Base-by-base conservation (phyloP, 176 grass and related monocot species). In the Oryza glumipatula region DNA sequence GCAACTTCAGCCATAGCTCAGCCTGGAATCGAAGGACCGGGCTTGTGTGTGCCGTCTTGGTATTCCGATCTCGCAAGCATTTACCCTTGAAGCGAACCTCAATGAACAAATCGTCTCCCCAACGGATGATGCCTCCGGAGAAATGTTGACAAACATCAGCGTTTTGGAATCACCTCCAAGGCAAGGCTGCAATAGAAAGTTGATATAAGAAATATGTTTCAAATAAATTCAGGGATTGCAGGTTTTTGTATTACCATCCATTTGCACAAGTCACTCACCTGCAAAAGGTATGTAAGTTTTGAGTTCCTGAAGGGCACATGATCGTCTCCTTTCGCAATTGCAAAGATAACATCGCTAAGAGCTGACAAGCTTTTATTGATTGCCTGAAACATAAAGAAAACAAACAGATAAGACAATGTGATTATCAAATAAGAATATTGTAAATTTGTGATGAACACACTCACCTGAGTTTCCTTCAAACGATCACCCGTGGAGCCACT, bases 281-380 rank as follows among this genome's bases (percentile, higher is more conserved):
- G 97, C 24, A 99, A 67, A 19, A 99, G 88, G 87, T 99, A 95
- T 0, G 97, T 99, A 13, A 99, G 86, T 75, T 96, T 99, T 15
- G 97, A 99, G 84, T 99, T 96, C 36, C 97, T 90, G 76, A 92
- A 99, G 46, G 97, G 97, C 49, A 99, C 82, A 33, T 99, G 94
- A 48, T 96, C 97, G 23, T 99, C 97, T 61, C 91, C 90, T 75
- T 94, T 99, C 14, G 93, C 97, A 43, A 99, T 93, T 23, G 97
- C 89, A 69, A 89, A 96, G 45, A 99, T 96, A 13, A 96, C 97
- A 80, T 99, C 94, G 28, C 92, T 96, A 23, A 99, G 65, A 61
- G 97, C 90, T 9, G 97, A 99, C 9, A 99, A 44, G 68, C 97
- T 99, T 79, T 96, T 99, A 70, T 99, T 99, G 32, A 99, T 99